A percentile compares a stretch with the other conserved stretches of the same genome.
These are phyloP conservation scores for Akanthomyces dipterigenus DNA, from an alignment of 2,329 filamentous ascomycete species.

Conservation along the genomic window DNA sequence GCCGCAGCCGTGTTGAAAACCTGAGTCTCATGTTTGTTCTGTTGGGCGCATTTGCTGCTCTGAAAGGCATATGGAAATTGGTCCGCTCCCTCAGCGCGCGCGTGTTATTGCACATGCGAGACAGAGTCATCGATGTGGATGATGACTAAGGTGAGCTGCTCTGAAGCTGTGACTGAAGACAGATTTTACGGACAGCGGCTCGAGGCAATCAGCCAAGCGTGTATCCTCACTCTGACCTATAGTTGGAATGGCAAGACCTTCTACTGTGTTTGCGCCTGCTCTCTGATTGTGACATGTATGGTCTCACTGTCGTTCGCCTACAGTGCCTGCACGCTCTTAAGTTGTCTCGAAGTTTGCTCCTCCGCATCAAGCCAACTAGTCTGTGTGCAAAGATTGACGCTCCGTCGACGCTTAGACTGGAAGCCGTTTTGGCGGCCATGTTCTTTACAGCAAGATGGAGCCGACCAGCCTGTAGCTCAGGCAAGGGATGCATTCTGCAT, in stretches of 20 bases:
- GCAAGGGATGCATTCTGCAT: slow-evolving; percentile 8
- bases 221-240: background rate
- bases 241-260: slow-evolving; percentile 9
- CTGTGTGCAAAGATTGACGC: slow-evolving; percentile 80
- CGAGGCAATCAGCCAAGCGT: background rate
- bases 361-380: slow-evolving; percentile 92
- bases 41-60: slow-evolving; percentile 72
- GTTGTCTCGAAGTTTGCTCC: slow-evolving; percentile 72
- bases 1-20: slow-evolving; percentile 69
- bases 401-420: slow-evolving; percentile 34
- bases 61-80: slow-evolving; percentile 78
- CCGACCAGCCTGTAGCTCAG: slow-evolving; percentile 3
- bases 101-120: slow-evolving; percentile 69
- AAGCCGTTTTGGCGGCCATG: slow-evolving; percentile 44
- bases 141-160: slow-evolving; percentile 44
- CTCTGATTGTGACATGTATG: background rate
- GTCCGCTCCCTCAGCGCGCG: slow-evolving; percentile 67
- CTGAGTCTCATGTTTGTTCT: slow-evolving; percentile 74
- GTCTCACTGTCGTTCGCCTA: background rate
- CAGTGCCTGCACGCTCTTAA: slow-evolving; percentile 80
- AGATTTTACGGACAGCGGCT: background rate
- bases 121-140: slow-evolving; percentile 75
- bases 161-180: background rate
- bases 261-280: background rate
- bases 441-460: background rate